phyloP scores from a whole-genome alignment of 208 protist genomes.

The Crithidia bombi region DNA sequence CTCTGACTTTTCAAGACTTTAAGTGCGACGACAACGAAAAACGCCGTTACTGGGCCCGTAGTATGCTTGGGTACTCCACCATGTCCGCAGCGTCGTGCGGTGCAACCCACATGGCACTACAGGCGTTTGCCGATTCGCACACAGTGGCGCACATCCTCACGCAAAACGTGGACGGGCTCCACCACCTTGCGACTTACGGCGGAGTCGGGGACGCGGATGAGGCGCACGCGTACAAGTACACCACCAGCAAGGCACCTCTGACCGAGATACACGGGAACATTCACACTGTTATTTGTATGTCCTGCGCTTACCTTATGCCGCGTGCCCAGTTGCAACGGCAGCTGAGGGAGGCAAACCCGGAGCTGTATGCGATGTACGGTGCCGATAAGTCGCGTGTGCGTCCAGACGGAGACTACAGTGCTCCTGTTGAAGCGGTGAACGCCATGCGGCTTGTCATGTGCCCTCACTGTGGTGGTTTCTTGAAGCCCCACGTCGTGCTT shows the following conservation, averaged over 20 bases:
- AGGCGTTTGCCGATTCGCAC: slow-evolving; percentile 38
- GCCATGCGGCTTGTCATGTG: slow-evolving; percentile 65
- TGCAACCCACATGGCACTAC: slow-evolving; percentile 58
- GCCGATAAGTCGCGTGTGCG: slow-evolving; percentile 34
- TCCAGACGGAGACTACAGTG: slow-evolving; percentile 75
- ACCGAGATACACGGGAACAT: slow-evolving; percentile 83
- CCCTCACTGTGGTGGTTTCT: slow-evolving; percentile 51
- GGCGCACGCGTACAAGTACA: slow-evolving; percentile 48
- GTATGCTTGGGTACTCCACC: slow-evolving; percentile 67
- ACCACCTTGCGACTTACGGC: slow-evolving; percentile 72
- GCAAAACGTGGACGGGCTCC: slow-evolving; percentile 87
- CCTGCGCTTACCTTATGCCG: slow-evolving; percentile 53
- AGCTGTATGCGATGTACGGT: slow-evolving; percentile 38
- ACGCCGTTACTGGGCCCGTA: slow-evolving; percentile 81
- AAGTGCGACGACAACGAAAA: slow-evolving; percentile 61
- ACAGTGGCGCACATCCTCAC: slow-evolving; percentile 64
- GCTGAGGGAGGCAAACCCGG: slow-evolving; percentile 44
- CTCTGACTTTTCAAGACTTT: slow-evolving; percentile 72
- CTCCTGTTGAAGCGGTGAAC: slow-evolving; percentile 39
- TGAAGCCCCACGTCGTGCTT: slow-evolving; percentile 88
- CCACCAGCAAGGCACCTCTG: slow-evolving; percentile 46
- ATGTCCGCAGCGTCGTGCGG: slow-evolving; percentile 72
- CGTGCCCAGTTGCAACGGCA: slow-evolving; percentile 53
- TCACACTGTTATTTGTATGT: slow-evolving; percentile 63
- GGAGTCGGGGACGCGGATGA: slow-evolving; percentile 39